Percentiles rank a stretch among this genome's conserved stretches.
Conservation (phyloP, 2,329 filamentous ascomycete species). For the Pseudogymnoascus sp. region DNA sequence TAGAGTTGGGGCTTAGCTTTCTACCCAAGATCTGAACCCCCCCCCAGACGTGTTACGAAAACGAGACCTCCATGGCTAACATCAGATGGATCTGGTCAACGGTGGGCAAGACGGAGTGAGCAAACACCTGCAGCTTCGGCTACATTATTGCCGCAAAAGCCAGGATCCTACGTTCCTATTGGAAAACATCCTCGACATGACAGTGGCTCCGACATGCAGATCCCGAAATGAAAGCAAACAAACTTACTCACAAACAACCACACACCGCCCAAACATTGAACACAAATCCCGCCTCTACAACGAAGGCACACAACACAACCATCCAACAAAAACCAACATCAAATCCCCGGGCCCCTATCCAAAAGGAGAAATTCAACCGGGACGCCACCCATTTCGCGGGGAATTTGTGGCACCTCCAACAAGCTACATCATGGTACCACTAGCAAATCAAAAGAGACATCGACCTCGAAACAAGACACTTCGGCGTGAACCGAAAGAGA, state of each 20-base stretch:
- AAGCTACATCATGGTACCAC: slow-evolving; percentile 1
- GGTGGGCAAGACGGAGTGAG: not conserved
- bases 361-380: not conserved
- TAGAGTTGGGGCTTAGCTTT: not conserved
- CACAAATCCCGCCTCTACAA: not conserved
- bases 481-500: not conserved
- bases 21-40: not conserved
- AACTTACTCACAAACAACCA: not conserved
- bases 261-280: not conserved
- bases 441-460: not conserved
- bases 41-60: not conserved
- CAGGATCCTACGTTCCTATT: not conserved
- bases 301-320: not conserved
- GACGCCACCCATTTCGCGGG: not conserved
- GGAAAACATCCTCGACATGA: not conserved
- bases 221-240: not conserved
- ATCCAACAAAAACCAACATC: not conserved
- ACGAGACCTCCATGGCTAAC: not conserved
- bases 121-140: not conserved
- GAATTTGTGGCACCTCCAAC: not conserved
- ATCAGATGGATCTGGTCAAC: not conserved
- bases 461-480: not conserved
- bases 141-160: not conserved
- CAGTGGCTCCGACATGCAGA: not conserved
- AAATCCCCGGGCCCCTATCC: not conserved